Evolutionary conservation across 768 basidiomycete genomes (phyloP).

Genomic region (Mycena sanguinolenta): DNA sequence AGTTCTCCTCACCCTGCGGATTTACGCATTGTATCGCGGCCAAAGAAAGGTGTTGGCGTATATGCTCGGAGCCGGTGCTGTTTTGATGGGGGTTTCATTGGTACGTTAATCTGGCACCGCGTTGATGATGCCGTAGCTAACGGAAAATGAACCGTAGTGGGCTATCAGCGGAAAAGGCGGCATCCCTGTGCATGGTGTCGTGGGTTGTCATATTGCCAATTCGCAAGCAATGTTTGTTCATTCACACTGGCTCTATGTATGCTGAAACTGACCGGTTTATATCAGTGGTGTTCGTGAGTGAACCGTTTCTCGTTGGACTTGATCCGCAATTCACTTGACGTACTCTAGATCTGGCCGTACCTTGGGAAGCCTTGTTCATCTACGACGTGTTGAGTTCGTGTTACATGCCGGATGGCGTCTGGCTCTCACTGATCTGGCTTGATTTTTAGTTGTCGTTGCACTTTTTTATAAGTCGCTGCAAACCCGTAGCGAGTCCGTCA

Average conservation of each 20-base stretch:
- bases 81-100: conserved; percentile 6
- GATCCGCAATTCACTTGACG: not conserved
- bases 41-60: not conserved
- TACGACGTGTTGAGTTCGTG: conserved; percentile 19
- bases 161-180: conserved; percentile 18
- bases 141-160: conserved; percentile 8
- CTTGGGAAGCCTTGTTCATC: conserved; percentile 28
- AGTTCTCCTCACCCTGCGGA: conserved; percentile 23
- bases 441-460: conserved; percentile 15
- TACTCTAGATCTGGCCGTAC: conserved; percentile 23
- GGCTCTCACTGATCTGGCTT: not conserved
- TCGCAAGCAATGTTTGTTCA: conserved; percentile 5
- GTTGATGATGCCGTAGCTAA: not conserved
- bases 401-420: not conserved
- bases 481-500: not conserved
- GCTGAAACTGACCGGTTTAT: not conserved
- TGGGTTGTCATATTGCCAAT: conserved; percentile 27
- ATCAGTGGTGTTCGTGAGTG: not conserved
- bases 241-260: not conserved
- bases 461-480: conserved; percentile 27
- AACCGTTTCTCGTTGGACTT: not conserved
- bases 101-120: conserved; percentile 5
- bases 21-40: conserved; percentile 29
- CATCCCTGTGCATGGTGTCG: conserved; percentile 3
- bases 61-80: not conserved